Evolutionary conservation across 179 eudicot species (phyloP).

Genomic region (Monotropa hypopitys): DNA sequence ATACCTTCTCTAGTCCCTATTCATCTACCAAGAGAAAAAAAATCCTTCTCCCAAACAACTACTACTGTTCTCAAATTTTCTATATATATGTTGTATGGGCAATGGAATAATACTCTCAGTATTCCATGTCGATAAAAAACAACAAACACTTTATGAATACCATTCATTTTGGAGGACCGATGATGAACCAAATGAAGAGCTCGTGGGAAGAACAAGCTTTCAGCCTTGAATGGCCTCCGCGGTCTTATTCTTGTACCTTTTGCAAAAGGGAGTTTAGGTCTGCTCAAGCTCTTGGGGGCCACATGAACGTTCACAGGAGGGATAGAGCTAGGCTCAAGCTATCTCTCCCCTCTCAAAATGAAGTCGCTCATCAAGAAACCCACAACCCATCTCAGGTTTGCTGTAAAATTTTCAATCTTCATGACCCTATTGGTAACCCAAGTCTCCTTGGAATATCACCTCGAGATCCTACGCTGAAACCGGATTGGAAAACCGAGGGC

Average conservation of each 20-base stretch:
- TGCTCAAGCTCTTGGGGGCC: constrained; percentile 88
- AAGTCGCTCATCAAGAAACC: constrained; percentile 9
- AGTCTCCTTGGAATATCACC: constrained; percentile 11
- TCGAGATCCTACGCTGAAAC: constrained; percentile 15
- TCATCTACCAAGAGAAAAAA: not conserved
- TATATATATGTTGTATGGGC: not conserved
- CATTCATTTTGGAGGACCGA: constrained; percentile 11
- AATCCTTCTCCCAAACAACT: not conserved
- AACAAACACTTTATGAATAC: constrained; percentile 5
- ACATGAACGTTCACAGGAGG: constrained; percentile 78
- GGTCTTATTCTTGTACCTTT: constrained; percentile 65
- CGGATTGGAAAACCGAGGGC: not conserved
- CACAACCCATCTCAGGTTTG: constrained; percentile 11
- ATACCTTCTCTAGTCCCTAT: not conserved
- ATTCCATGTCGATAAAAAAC: constrained; percentile 27
- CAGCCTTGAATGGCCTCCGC: constrained; percentile 55
- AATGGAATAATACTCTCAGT: constrained; percentile 30
- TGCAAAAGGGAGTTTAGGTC: constrained; percentile 67
- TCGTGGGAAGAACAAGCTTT: constrained; percentile 39
- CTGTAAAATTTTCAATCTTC: constrained; percentile 7
- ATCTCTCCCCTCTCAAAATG: constrained; percentile 15
- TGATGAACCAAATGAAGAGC: constrained; percentile 4
- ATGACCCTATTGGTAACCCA: constrained; percentile 22
- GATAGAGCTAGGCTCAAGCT: constrained; percentile 74
- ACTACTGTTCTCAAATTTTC: not conserved